A percentile compares a stretch with the other conserved stretches of the same genome.
These are phyloP conservation scores for Hippophae gyantsensis DNA, from an alignment of 306 rosid species.

Conservation along the genomic window DNA sequence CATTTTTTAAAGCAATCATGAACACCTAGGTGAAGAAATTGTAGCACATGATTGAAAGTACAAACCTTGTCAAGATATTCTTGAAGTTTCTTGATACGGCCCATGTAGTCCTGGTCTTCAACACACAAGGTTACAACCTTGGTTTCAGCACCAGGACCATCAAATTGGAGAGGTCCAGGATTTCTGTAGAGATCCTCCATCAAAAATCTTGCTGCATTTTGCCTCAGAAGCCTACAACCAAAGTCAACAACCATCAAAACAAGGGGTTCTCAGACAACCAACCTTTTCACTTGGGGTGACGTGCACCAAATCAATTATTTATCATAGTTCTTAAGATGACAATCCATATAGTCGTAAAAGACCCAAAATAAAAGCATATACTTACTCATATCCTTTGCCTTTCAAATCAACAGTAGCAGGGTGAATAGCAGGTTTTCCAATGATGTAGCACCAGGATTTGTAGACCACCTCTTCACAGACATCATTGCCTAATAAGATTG, in stretches of 20 bases:
- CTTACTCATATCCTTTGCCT: constrained; percentile 97
- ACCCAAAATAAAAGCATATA: not conserved
- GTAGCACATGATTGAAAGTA: not conserved
- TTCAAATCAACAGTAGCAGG: constrained; percentile 90
- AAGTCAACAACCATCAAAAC: not conserved
- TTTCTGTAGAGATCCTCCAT: constrained; percentile 87
- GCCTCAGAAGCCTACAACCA: constrained; percentile 62
- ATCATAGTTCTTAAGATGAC: too few species aligned
- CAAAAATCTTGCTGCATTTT: constrained; percentile 58
- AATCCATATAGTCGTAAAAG: too few species aligned
- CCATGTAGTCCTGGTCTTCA: constrained; percentile 98
- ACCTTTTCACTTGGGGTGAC: too few species aligned
- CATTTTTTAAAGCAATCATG: not conserved
- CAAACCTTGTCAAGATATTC: constrained; percentile 80
- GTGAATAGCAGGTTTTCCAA: constrained; percentile 95
- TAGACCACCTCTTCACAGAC: constrained; percentile 93
- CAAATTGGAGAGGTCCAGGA: constrained; percentile 97
- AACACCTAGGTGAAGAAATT: not conserved
- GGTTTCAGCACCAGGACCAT: constrained; percentile 88
- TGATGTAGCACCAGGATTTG: constrained; percentile 65
- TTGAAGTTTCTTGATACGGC: constrained; percentile 90
- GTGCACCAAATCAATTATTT: too few species aligned
- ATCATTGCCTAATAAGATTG: constrained; percentile 63
- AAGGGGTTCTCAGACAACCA: too few species aligned
- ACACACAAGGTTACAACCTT: constrained; percentile 63